phyloP scores from a whole-genome alignment of 257 asterid species.

The Rehmannia glutinosa region DNA sequence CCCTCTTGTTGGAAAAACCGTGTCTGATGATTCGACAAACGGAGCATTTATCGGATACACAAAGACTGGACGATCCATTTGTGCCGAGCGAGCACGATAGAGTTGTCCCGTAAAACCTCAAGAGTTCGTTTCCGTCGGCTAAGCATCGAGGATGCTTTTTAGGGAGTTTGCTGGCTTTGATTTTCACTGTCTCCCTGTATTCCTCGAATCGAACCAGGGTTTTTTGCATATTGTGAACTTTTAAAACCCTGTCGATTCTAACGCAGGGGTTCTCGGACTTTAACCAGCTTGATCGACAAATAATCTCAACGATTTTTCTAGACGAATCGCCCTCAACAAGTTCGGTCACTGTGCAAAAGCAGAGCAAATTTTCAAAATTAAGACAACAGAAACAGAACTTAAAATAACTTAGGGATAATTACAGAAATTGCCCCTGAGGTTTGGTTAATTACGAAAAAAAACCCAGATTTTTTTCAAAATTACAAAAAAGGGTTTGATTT shows the following conservation, averaged over 20 bases:
- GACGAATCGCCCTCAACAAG: constrained; percentile 91
- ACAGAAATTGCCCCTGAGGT: too few relatives aligned
- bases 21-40: constrained; percentile 67
- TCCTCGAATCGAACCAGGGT: constrained; percentile 72
- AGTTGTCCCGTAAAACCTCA: constrained; percentile 71
- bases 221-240: constrained; percentile 74
- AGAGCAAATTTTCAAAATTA: not conserved
- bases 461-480: too few relatives aligned
- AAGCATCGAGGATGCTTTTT: constrained; percentile 89
- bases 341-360: constrained; percentile 72
- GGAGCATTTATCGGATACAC: constrained; percentile 65
- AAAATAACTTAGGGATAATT: too few relatives aligned
- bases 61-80: constrained; percentile 65
- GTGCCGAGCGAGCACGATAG: constrained; percentile 69
- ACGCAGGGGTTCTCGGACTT: constrained; percentile 55
- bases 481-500: too few relatives aligned
- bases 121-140: constrained; percentile 86
- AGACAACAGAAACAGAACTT: too few relatives aligned
- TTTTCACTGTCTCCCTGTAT: constrained; percentile 66
- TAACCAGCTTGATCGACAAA: constrained; percentile 74
- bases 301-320: constrained; percentile 81
- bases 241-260: constrained; percentile 61
- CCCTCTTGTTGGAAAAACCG: constrained; percentile 64
- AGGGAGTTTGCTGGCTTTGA: constrained; percentile 65
- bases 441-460: too few relatives aligned